These are phyloP conservation scores for Periconia macrospinosa DNA, from an alignment of 2,329 filamentous ascomycete genomes.

Conservation along the genomic window DNA sequence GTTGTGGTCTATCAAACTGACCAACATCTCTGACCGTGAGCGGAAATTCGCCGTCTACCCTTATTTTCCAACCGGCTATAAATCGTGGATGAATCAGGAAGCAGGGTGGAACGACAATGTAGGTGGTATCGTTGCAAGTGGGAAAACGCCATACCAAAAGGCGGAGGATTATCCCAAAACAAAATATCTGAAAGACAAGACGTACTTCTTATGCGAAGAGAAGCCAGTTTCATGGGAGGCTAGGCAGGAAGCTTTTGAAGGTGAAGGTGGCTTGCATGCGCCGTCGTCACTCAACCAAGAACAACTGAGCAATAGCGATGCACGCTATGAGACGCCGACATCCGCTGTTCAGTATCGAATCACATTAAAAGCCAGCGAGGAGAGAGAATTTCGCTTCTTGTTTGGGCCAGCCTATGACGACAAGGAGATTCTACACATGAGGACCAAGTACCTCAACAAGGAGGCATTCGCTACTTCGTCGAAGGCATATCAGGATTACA, in stretches of 20 bases:
- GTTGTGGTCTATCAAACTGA: conserved; percentile 58
- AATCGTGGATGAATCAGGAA: conserved; percentile 65
- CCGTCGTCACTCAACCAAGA: conserved; percentile 49
- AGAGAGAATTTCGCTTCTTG: conserved; percentile 56
- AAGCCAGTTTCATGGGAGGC: conserved; percentile 57
- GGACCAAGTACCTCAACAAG: conserved; percentile 53
- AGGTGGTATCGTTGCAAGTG: conserved; percentile 54
- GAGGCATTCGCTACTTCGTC: conserved; percentile 52
- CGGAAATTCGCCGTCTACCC: conserved; percentile 58
- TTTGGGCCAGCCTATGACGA: conserved; percentile 60
- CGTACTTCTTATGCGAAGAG: conserved; percentile 59
- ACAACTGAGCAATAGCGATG: conserved; percentile 51
- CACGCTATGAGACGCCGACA: conserved; percentile 59
- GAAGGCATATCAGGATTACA: conserved; percentile 55
- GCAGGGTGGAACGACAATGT: conserved; percentile 56
- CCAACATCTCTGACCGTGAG: conserved; percentile 50
- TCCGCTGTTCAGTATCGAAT: conserved; percentile 58
- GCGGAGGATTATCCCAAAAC: conserved; percentile 61
- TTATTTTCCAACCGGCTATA: conserved; percentile 62
- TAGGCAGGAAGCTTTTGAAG: conserved; percentile 57
- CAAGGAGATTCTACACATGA: conserved; percentile 52
- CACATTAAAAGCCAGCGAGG: conserved; percentile 44
- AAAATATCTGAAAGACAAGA: conserved; percentile 60
- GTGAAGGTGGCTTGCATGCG: conserved; percentile 58
- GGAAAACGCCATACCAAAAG: conserved; percentile 61